A percentile compares a stretch with the other conserved stretches of the same genome.
These are phyloP conservation scores for Citrus glauca DNA, from an alignment of 345 rosid genomes.

Conservation along the genomic window DNA sequence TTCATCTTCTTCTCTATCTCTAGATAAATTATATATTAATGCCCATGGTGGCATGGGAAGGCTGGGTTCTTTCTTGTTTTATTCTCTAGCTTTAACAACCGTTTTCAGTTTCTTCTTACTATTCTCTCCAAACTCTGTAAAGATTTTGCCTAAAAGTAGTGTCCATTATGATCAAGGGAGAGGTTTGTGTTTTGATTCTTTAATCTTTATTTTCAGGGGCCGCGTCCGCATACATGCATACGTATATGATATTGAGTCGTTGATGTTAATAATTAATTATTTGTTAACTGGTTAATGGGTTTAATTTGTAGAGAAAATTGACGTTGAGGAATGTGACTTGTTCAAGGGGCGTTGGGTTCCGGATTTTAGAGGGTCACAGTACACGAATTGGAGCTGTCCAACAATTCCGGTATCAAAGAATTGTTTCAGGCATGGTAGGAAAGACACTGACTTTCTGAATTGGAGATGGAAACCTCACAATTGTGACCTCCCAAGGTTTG, in stretches of 20 bases:
- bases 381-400: slow-evolving; percentile 65
- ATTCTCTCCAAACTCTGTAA: slow-evolving; percentile 51
- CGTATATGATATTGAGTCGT: no score
- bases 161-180: slow-evolving; percentile 21
- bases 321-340: slow-evolving; percentile 49
- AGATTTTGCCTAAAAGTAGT: slow-evolving; percentile 2
- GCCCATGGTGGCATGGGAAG: slow-evolving; percentile 10
- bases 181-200: no score
- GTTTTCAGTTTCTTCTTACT: slow-evolving; percentile 50
- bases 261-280: no score
- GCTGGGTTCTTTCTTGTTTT: slow-evolving; percentile 40
- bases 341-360: slow-evolving; percentile 70
- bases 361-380: slow-evolving; percentile 44
- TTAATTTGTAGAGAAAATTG: neutral
- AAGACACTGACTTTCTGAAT: slow-evolving; percentile 56
- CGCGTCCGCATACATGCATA: no score
- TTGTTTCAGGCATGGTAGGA: slow-evolving; percentile 73
- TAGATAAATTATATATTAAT: slow-evolving; percentile 10
- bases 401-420: slow-evolving; percentile 78
- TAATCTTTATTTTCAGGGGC: no score
- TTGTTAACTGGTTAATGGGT: neutral
- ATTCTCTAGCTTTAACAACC: slow-evolving; percentile 41
- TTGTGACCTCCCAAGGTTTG: slow-evolving; percentile 67
- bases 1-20: slow-evolving; percentile 15
- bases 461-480: slow-evolving; percentile 92